These are phyloP conservation scores for Phytophthora foliorum DNA, from an alignment of 352 stramenopile genomes.

Conservation along the genomic window DNA sequence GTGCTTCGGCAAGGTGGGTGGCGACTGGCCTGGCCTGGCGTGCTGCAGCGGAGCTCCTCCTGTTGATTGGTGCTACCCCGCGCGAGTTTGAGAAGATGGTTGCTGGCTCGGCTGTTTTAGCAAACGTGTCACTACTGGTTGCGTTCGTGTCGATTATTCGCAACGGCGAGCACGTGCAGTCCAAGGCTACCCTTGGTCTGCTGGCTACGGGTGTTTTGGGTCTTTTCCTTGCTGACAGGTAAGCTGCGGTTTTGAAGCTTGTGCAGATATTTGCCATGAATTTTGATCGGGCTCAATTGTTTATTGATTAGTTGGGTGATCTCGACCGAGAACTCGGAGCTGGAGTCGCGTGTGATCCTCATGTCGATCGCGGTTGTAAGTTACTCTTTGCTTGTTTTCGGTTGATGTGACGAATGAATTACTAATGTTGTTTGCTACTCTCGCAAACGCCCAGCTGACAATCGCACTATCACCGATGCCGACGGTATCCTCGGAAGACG, in stretches of 20 bases:
- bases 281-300: conserved; percentile 1
- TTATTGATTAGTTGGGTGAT: conserved; percentile 54
- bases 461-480: conserved; percentile 75
- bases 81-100: conserved; percentile 61
- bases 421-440: conserved; percentile 1
- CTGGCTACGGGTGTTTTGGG: conserved; percentile 47
- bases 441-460: conserved; percentile 46
- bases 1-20: conserved; percentile 82
- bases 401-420: conserved; percentile 14
- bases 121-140: conserved; percentile 70
- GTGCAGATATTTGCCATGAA: background rate
- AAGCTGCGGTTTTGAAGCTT: conserved; percentile 3
- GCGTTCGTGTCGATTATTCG: conserved; percentile 55
- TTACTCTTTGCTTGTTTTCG: conserved; percentile 7
- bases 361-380: conserved; percentile 81
- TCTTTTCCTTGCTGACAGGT: conserved; percentile 84
- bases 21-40: conserved; percentile 85
- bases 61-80: conserved; percentile 59
- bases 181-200: conserved; percentile 63
- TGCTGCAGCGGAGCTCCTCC: conserved; percentile 70
- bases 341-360: conserved; percentile 74
- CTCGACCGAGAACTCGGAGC: conserved; percentile 58
- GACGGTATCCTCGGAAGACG: conserved; percentile 54
- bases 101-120: conserved; percentile 45
- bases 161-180: conserved; percentile 60